Percentiles rank a stretch among this genome's conserved stretches.
phyloP scores from a whole-genome alignment of 345 rosid genomes.

The Firmiana major region DNA sequence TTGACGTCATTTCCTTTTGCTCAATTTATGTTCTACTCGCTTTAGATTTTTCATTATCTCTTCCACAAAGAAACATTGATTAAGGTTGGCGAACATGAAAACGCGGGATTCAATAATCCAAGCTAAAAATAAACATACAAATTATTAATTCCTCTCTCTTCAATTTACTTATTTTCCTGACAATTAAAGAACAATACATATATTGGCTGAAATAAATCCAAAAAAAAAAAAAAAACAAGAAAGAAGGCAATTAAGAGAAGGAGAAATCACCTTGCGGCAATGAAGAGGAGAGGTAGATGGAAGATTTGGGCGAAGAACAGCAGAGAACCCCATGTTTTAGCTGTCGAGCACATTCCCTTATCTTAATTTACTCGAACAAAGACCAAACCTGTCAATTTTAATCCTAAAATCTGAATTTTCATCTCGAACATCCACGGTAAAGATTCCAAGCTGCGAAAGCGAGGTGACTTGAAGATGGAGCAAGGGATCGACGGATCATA shows the following conservation, averaged over 20 bases:
- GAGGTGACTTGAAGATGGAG: slow-evolving; percentile 7
- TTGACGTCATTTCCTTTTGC: neutral
- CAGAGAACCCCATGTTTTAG: slow-evolving; percentile 51
- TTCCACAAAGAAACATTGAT: neutral
- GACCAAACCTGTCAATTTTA: neutral
- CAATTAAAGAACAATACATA: too few relatives aligned
- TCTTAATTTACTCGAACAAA: neutral
- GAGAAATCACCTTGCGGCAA: slow-evolving; percentile 30
- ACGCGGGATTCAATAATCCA: neutral
- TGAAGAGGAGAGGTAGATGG: slow-evolving; percentile 27
- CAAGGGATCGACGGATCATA: slow-evolving; percentile 5
- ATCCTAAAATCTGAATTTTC: neutral
- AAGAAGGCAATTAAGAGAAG: neutral
- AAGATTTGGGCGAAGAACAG: slow-evolving; percentile 38
- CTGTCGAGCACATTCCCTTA: slow-evolving; percentile 18
- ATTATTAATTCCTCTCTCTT: neutral
- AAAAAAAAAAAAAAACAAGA: neutral
- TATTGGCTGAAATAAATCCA: neutral
- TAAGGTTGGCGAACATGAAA: neutral
- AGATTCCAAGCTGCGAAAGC: neutral
- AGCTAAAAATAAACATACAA: neutral
- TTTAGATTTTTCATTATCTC: neutral
- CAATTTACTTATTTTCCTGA: too few relatives aligned
- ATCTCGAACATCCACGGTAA: neutral
- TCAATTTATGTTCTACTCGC: neutral